Base-by-base conservation (phyloP, 495 filamentous ascomycete species). In the Annulohypoxylon stygium region DNA sequence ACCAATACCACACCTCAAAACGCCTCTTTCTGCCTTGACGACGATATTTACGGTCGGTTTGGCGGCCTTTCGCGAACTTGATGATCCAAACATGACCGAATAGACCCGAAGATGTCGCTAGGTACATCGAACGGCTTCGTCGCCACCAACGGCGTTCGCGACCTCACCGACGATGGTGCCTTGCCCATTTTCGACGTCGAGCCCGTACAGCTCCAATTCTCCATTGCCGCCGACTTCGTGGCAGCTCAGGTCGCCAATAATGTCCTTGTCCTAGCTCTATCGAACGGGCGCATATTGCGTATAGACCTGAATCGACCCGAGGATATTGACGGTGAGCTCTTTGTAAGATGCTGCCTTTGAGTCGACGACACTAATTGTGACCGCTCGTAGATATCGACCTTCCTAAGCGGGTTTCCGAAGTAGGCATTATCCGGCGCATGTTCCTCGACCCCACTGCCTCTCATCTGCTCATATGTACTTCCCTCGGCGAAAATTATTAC, bases 211-310 rank as follows among this genome's bases (percentile, higher is more conserved):
- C 92, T 98, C 54, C 92, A 94, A 76, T 98, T 98, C 84, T 88
- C 90, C 33, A 90, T 98, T 70, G 91, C 94, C 23, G 92, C 93
- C 71, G 93, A 97, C 81, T 98, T 99, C 78, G 96, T 97, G 37
- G 94, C 97, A 25, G 94, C 95, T 48, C 94, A 97, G 81, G 95
- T 97, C 30, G 95, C 95, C 62, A 98, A 99, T 82, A 98, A 99
- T 87, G 94, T 98, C 57, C 87, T 99, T 61, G 89, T 98, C 12
- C 82, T 99, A 55, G 96, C 96, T 30, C 84, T 98, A 45, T 93
- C 93, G 0, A 97, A 92, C 48, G 92, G 93, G 34, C 90, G 94
- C 53, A 94, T 99, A 75, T 85, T 98, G 53, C 88, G 96, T 57
- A 98, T 99, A 77, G 96, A 99, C 79, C 85, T 99, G 16, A 95